Percentiles rank a stretch among this genome's conserved stretches.
Evolutionary conservation across 176 grass and related monocot species (phyloP).

Genomic region (Carex parvula): DNA sequence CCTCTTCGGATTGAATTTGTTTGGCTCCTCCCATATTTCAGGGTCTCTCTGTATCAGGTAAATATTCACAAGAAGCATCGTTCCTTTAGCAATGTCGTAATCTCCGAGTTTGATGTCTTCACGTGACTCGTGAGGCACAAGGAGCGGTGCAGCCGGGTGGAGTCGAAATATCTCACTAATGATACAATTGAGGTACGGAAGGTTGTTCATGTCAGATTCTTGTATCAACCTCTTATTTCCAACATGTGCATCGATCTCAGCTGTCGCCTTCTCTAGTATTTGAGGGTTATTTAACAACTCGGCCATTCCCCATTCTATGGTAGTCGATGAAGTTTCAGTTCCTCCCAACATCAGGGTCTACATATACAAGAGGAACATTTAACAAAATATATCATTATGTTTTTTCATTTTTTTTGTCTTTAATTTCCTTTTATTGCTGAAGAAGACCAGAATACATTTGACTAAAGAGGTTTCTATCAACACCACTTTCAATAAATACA

Average conservation of each 20-base stretch:
- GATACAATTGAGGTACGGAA: constrained; percentile 28
- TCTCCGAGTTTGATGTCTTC: constrained; percentile 18
- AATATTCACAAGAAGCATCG: constrained; percentile 33
- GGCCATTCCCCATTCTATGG: constrained; percentile 31
- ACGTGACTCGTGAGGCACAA: constrained; percentile 20
- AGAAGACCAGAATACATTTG: not conserved
- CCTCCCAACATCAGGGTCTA: constrained; percentile 25
- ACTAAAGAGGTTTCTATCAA: not conserved
- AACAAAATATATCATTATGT: not conserved
- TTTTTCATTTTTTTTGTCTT: not conserved
- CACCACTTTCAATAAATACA: no score
- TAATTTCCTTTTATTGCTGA: not conserved
- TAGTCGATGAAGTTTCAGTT: constrained; percentile 29
- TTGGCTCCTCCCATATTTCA: constrained; percentile 22
- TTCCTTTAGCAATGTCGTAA: constrained; percentile 29
- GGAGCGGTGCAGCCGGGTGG: constrained; percentile 16
- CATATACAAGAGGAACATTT: not conserved
- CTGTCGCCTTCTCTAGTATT: not conserved
- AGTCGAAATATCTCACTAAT: constrained; percentile 32
- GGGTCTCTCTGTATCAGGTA: constrained; percentile 36
- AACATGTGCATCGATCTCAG: constrained; percentile 20
- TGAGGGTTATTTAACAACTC: constrained; percentile 26
- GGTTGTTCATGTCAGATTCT: constrained; percentile 32
- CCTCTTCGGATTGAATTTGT: constrained; percentile 31
- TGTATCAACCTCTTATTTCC: constrained; percentile 11